Base-by-base conservation (phyloP, 2,329 filamentous ascomycete genomes). In the Pseudogymnoascus sp. region DNA sequence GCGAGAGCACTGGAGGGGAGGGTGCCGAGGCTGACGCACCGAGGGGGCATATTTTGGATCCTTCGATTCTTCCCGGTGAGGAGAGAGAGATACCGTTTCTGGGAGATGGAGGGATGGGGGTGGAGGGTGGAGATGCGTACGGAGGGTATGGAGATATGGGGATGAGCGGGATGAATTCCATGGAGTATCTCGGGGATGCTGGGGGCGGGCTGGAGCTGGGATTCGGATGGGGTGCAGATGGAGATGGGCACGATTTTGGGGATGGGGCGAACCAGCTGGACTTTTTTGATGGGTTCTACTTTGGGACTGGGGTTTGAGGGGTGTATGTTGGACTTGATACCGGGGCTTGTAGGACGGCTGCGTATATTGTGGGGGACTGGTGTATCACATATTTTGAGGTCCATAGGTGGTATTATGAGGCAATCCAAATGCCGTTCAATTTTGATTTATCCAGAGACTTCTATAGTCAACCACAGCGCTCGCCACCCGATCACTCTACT, bases 271-370 rank as follows among this genome's bases (percentile, higher is more conserved):
- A 60, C 25, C 37, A 33, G 60, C 8, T 69, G 60, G 78, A 80
- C 72, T 68, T 82, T 50, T 76, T 81, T 65, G 78, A 80, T 67
- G 79, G 78, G 1, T 81, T 78, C 69, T 82, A 81, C 70, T 82
- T 82, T 72, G 79, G 79, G 59, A 60, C 59, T 25, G 59, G 59
- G 33, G 59, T 60, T 40, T 60, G 59, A 60, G 8, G 25, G 47
- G 5, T 47, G 42, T 47, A 47, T n/a, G 21, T 47, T 47, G 42
- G 12, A 25, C 42, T 8, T 25, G 42, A 47, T 47, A 47, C 18
- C 42, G 21, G 42, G 42, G 40, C 5, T 44, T 44, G 18, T 23
- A 44, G 12, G 25, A 31, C 47, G 8, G 31, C 25, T 25, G 47
- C 47, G 47, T 53, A 25, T 12, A 53, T 14, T 31, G 47, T 11